Conservation (phyloP, 75 land plant species). For the Sequoia sempervirens region DNA sequence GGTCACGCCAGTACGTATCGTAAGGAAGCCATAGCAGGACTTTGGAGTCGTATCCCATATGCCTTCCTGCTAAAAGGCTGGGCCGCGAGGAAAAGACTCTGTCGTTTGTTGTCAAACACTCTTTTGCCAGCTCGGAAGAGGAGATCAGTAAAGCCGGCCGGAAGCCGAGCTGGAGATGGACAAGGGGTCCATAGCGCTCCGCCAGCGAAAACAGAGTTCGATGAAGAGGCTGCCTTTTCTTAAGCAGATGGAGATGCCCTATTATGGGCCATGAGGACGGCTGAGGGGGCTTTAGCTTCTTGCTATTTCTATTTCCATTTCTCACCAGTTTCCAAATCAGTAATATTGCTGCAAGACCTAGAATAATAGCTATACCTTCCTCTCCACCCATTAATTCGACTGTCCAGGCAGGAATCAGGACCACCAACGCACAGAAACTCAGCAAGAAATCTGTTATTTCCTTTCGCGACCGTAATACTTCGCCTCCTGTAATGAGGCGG, state of each 20-base stretch:
- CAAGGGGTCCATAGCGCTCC: constrained; percentile 33
- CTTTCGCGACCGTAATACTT: too few relatives aligned
- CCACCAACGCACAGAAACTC: too few relatives aligned
- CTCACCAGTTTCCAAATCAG: too few relatives aligned
- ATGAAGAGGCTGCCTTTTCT: constrained; percentile 32
- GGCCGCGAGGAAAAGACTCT: constrained; percentile 43
- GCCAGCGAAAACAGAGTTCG: constrained; percentile 24
- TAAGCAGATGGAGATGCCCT: constrained; percentile 42
- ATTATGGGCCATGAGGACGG: constrained; percentile 29
- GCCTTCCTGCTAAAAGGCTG: constrained; percentile 11
- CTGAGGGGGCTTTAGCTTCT: not conserved
- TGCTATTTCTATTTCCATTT: too few relatives aligned
- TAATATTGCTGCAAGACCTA: not conserved
- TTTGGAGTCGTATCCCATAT: constrained; percentile 25
- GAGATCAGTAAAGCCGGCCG: constrained; percentile 6
- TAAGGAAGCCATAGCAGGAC: constrained; percentile 21
- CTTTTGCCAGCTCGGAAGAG: not conserved
- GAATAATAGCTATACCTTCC: not conserved
- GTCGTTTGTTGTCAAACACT: constrained; percentile 26
- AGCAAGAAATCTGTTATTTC: too few relatives aligned
- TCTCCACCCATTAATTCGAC: not conserved
- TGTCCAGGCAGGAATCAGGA: not conserved
- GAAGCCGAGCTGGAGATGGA: constrained; percentile 27
- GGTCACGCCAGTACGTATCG: constrained; percentile 24
- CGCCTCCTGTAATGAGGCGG: too few relatives aligned